These are phyloP conservation scores for Xylariaceae sp. DNA, from an alignment of 2,329 filamentous ascomycete genomes.

Conservation along the genomic window DNA sequence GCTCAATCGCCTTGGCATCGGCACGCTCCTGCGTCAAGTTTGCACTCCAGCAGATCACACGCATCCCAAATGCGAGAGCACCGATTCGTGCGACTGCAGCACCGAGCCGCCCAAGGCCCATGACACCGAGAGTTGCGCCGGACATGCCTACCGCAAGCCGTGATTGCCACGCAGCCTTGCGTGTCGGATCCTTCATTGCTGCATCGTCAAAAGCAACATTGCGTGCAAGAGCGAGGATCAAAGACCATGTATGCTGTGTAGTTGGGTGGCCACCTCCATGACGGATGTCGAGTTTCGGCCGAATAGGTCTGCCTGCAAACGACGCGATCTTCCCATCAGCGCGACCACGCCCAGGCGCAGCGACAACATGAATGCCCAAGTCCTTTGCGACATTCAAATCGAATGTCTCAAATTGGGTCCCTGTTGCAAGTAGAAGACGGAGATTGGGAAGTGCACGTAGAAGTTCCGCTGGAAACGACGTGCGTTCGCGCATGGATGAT, in stretches of 20 bases:
- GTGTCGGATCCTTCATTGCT: conserved; percentile 44
- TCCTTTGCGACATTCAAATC: not conserved
- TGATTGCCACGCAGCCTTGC: conserved; percentile 63
- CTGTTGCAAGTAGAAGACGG: not conserved
- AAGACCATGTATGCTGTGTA: conserved; percentile 54
- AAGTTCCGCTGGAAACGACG: not conserved
- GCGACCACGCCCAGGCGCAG: not conserved
- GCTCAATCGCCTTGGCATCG: conserved; percentile 48
- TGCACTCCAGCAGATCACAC: conserved; percentile 59
- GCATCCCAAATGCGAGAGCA: conserved; percentile 60
- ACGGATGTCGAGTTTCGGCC: not conserved
- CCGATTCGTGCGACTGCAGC: conserved; percentile 56
- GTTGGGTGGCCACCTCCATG: conserved; percentile 43
- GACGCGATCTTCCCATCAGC: not conserved
- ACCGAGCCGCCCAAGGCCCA: conserved; percentile 62
- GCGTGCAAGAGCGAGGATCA: conserved; percentile 55
- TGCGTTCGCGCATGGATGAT: not conserved
- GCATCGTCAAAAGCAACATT: too few species aligned
- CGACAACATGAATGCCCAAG: not conserved
- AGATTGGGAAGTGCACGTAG: not conserved
- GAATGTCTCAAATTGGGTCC: not conserved
- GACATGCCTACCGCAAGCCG: conserved; percentile 51
- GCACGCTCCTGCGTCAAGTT: conserved; percentile 61
- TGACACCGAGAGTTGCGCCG: conserved; percentile 56
- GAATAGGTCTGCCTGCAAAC: not conserved